These are phyloP conservation scores for Sporothrix variecibatus DNA, from an alignment of 2,329 filamentous ascomycete species.

Conservation along the genomic window DNA sequence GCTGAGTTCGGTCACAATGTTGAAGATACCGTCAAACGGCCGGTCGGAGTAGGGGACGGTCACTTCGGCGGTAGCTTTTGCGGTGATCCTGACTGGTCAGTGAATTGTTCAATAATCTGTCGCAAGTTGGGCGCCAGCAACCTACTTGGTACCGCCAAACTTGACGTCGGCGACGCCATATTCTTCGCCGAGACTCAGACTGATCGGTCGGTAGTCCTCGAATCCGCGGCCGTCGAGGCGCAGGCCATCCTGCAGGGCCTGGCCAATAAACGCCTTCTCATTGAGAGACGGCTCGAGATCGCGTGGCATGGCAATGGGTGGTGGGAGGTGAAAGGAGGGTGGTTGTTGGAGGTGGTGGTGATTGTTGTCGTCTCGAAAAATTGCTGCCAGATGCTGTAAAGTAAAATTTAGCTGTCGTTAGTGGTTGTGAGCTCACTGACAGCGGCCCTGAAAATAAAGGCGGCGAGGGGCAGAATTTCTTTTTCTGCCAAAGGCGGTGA, in stretches of 20 bases:
- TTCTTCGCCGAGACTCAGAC: conserved; percentile 83
- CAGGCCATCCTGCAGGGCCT: conserved; percentile 77
- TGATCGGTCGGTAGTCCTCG: conserved; percentile 76
- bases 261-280: conserved; percentile 81
- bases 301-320: conserved; percentile 69
- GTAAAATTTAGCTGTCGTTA: conserved; percentile 16
- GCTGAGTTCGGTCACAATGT: conserved; percentile 85
- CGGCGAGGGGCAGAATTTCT: conserved; percentile 23
- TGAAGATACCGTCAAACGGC: conserved; percentile 94
- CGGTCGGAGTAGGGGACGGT: conserved; percentile 82
- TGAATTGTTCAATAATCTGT: neutral
- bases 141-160: conserved; percentile 84
- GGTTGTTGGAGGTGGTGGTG: neutral
- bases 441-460: conserved; percentile 16
- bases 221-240: conserved; percentile 82
- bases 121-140: neutral
- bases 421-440: neutral
- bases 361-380: neutral
- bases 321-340: neutral
- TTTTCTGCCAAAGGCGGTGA: conserved; percentile 36
- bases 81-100: conserved; percentile 65
- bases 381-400: neutral
- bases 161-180: conserved; percentile 87
- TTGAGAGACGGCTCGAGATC: conserved; percentile 88
- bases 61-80: conserved; percentile 84